Percentiles rank a stretch among this genome's conserved stretches.
Conservation (phyloP, 148 eudicot species). For the Cornus kousa region DNA sequence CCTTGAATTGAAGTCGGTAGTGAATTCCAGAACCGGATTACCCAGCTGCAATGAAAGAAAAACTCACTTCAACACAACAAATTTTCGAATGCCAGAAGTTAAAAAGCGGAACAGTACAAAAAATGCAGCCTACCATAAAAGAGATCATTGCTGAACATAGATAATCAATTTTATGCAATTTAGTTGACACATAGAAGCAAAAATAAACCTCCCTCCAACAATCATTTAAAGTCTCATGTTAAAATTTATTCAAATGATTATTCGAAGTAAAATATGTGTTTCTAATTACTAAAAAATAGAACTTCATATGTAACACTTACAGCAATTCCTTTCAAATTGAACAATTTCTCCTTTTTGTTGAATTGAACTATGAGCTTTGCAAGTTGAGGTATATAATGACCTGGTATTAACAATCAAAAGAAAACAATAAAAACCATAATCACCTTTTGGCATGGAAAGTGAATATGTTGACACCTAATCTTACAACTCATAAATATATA, state of each 20-base stretch:
- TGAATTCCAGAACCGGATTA: conserved; percentile 88
- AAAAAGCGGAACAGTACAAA: background rate
- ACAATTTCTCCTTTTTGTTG: conserved; percentile 55
- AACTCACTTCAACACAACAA: background rate
- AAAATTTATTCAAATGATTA: too few species aligned
- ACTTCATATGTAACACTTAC: conserved; percentile 38
- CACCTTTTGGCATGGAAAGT: background rate
- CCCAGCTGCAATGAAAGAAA: conserved; percentile 55
- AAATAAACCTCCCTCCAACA: too few species aligned
- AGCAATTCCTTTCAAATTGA: conserved; percentile 92
- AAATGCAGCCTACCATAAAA: too few species aligned
- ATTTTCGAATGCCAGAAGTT: background rate
- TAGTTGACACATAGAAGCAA: too few species aligned
- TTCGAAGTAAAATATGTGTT: too few species aligned
- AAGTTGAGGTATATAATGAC: conserved; percentile 95
- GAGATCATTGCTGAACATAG: too few species aligned
- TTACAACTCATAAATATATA: too few species aligned
- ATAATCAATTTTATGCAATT: too few species aligned
- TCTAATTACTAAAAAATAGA: too few species aligned
- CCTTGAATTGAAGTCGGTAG: conserved; percentile 90
- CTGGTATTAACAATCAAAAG: conserved; percentile 32
- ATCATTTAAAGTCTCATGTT: too few species aligned
- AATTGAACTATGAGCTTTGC: conserved; percentile 74
- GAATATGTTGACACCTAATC: too few species aligned
- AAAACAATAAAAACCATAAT: background rate